Percentiles rank a stretch among this genome's conserved stretches.
Evolutionary conservation across 768 basidiomycete species (phyloP).

Genomic region (Suillus americanus): DNA sequence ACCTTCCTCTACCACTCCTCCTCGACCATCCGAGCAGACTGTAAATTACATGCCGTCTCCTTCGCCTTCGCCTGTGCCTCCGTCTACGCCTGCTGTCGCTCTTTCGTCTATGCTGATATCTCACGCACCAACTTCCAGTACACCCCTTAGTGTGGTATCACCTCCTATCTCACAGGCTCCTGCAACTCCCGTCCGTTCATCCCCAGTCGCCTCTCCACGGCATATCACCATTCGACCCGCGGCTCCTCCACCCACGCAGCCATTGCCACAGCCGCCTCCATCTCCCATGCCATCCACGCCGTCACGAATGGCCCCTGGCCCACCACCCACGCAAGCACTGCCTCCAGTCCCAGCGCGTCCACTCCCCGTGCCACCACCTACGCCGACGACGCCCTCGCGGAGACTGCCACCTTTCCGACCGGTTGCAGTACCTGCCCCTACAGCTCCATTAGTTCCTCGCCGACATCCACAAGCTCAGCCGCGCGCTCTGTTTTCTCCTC

Average conservation of each 20-base stretch:
- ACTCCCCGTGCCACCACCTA: slow-evolving; percentile 5
- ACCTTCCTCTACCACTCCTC: slow-evolving; percentile 2
- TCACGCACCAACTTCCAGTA: slow-evolving; percentile 17
- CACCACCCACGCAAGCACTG: neutral
- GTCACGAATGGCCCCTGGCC: slow-evolving; percentile 1
- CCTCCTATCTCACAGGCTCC: neutral
- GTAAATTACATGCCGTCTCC: slow-evolving; percentile 8
- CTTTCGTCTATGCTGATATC: slow-evolving; percentile 7
- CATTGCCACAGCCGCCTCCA: slow-evolving; percentile 29
- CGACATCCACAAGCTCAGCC: slow-evolving; percentile 13
- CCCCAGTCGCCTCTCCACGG: slow-evolving; percentile 19
- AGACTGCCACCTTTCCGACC: neutral
- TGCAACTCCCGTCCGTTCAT: slow-evolving; percentile 10
- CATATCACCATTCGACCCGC: slow-evolving; percentile 30
- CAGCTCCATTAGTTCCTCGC: slow-evolving; percentile 10
- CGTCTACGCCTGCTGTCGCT: slow-evolving; percentile 5
- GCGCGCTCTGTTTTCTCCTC: slow-evolving; percentile 20
- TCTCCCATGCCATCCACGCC: slow-evolving; percentile 12
- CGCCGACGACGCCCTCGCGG: neutral
- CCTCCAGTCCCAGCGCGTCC: slow-evolving; percentile 4
- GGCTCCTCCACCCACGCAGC: slow-evolving; percentile 30
- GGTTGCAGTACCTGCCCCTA: slow-evolving; percentile 12
- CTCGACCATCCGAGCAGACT: slow-evolving; percentile 12
- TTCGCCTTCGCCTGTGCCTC: slow-evolving; percentile 13
- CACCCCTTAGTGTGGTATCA: slow-evolving; percentile 20